These are phyloP conservation scores for Parascedosporium putredinis DNA, from an alignment of 2,329 filamentous ascomycete genomes.

Conservation along the genomic window DNA sequence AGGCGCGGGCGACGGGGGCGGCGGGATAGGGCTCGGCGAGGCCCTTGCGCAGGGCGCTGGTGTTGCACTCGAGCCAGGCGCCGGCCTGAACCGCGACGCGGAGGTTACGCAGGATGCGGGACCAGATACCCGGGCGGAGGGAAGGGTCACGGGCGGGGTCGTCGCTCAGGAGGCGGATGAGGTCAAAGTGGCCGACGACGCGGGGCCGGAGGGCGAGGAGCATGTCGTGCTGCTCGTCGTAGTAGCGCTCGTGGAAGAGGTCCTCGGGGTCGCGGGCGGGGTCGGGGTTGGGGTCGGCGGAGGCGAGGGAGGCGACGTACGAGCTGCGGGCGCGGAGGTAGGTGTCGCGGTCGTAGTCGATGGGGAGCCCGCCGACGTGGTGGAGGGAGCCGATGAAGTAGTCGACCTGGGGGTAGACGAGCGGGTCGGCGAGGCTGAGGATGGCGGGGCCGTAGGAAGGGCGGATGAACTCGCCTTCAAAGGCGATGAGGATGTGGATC, in stretches of 20 bases:
- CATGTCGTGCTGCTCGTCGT: slow-evolving; percentile 80
- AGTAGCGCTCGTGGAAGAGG: slow-evolving; percentile 71
- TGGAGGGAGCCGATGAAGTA: slow-evolving; percentile 92
- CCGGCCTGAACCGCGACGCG: slow-evolving; percentile 59
- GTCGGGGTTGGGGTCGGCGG: slow-evolving; percentile 9
- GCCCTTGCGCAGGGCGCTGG: slow-evolving; percentile 77
- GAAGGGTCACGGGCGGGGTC: slow-evolving; percentile 53
- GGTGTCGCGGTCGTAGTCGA: slow-evolving; percentile 67
- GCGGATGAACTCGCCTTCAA: slow-evolving; percentile 90
- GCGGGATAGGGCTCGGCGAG: slow-evolving; percentile 84
- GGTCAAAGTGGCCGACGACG: slow-evolving; percentile 88
- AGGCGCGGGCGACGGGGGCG: slow-evolving; percentile 57
- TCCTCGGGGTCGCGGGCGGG: slow-evolving; percentile 46
- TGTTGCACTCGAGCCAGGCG: slow-evolving; percentile 84
- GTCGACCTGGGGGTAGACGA: slow-evolving; percentile 54
- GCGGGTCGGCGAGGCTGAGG: slow-evolving; percentile 42
- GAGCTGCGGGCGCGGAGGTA: slow-evolving; percentile 54
- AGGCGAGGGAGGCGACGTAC: slow-evolving; percentile 14
- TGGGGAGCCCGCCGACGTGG: slow-evolving; percentile 75
- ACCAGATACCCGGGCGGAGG: slow-evolving; percentile 57
- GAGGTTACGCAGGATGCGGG: slow-evolving; percentile 63
- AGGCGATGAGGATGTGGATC: slow-evolving; percentile 77
- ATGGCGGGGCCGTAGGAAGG: slow-evolving; percentile 50
- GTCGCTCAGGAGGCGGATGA: slow-evolving; percentile 71
- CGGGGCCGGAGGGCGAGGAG: slow-evolving; percentile 57